These are phyloP conservation scores for Hypseocharis bilobata DNA, from an alignment of 441 rosid species.

Conservation along the genomic window DNA sequence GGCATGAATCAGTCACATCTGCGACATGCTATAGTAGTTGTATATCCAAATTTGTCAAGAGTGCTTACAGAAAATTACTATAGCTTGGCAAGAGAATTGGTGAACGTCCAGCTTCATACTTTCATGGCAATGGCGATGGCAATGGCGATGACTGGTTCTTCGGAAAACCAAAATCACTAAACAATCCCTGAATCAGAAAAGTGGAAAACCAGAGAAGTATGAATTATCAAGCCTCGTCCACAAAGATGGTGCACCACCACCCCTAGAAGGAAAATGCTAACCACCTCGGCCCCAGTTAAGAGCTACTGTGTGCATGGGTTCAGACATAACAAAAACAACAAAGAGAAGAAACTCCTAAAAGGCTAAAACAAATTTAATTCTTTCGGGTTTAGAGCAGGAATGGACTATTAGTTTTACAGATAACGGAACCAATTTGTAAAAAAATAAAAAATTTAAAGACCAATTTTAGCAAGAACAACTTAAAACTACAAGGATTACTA, in stretches of 20 bases:
- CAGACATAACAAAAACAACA: neutral
- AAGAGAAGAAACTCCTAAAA: neutral
- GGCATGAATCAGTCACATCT: neutral
- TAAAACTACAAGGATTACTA: too few relatives aligned
- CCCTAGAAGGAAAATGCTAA: neutral
- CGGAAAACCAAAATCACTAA: slow-evolving; percentile 49
- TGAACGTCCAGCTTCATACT: neutral
- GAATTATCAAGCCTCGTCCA: neutral
- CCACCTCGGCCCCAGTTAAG: neutral
- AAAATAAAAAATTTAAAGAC: neutral
- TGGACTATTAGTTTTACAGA: neutral
- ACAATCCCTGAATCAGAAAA: slow-evolving; percentile 45
- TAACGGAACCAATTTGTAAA: neutral
- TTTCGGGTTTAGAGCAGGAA: neutral
- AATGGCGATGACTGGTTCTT: slow-evolving; percentile 22
- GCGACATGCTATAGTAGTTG: neutral
- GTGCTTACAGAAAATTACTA: neutral
- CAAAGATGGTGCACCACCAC: neutral
- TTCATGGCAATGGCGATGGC: slow-evolving; percentile 27
- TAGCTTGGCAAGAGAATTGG: neutral
- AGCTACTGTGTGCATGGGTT: neutral
- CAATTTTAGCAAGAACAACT: neutral
- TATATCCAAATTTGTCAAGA: neutral
- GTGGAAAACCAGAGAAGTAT: slow-evolving; percentile 9
- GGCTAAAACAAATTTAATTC: neutral